Evolutionary conservation across 2,329 filamentous ascomycete genomes (phyloP).

Genomic region (Talaromyces sp.): DNA sequence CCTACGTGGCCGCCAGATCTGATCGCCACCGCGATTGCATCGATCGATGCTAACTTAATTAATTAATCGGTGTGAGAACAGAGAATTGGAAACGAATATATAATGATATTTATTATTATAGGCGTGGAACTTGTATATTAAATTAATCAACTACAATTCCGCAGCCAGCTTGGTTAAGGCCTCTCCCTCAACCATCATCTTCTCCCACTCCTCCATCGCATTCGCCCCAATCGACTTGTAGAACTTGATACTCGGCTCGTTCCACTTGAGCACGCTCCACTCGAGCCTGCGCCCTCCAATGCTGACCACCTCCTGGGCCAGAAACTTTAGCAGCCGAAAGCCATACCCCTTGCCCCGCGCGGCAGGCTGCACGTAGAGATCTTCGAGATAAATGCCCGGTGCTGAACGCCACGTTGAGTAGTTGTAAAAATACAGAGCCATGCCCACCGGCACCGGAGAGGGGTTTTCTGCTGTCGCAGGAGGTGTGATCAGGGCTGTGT

Average conservation of each 20-base stretch:
- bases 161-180: slow-evolving; percentile 37
- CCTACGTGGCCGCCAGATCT: background rate
- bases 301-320: slow-evolving; percentile 73
- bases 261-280: slow-evolving; percentile 91
- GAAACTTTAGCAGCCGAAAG: slow-evolving; percentile 64
- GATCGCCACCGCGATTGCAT: background rate
- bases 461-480: slow-evolving; percentile 31
- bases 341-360: slow-evolving; percentile 77
- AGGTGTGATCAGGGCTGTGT: slow-evolving; percentile 65
- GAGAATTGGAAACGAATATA: background rate
- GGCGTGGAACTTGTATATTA: background rate
- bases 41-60: background rate
- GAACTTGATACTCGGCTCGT: slow-evolving; percentile 82
- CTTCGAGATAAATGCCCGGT: slow-evolving; percentile 88
- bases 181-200: slow-evolving; percentile 48
- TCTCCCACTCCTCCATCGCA: slow-evolving; percentile 46
- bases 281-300: slow-evolving; percentile 74
- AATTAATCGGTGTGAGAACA: background rate
- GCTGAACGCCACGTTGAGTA: slow-evolving; percentile 90
- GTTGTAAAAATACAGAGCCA: slow-evolving; percentile 93
- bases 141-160: slow-evolving; percentile 15
- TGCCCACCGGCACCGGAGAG: slow-evolving; percentile 54
- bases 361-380: slow-evolving; percentile 72
- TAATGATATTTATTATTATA: background rate
- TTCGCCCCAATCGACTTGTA: slow-evolving; percentile 55